phyloP scores from a whole-genome alignment of 2,329 filamentous ascomycete species.

The Rhinocladiella mackenziei region DNA sequence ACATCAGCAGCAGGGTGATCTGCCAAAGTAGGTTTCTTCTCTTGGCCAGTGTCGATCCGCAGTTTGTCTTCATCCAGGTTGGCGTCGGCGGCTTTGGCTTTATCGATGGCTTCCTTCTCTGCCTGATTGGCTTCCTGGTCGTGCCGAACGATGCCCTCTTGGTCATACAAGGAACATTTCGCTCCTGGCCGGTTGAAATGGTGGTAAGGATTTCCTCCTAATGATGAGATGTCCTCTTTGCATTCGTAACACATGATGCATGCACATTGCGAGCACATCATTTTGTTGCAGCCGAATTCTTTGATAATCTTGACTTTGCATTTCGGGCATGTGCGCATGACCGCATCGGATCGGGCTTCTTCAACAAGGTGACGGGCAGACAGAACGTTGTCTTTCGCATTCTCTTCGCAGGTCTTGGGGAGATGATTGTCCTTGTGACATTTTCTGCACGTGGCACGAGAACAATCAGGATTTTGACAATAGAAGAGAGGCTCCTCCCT shows the following conservation, averaged over 20 bases:
- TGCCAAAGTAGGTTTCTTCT: conserved; percentile 1
- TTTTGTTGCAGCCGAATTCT: conserved; percentile 76
- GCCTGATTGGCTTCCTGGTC: conserved; percentile 32
- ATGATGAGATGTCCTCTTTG: conserved; percentile 52
- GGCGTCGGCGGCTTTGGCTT: conserved; percentile 31
- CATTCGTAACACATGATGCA: conserved; percentile 59
- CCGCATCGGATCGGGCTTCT: conserved; percentile 76
- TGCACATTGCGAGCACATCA: conserved; percentile 62
- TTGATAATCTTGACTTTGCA: conserved; percentile 77
- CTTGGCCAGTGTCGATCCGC: conserved; percentile 22
- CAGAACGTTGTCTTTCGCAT: conserved; percentile 56
- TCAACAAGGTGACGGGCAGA: conserved; percentile 66
- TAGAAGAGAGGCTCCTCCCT: conserved; percentile 68
- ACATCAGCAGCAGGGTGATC: conserved; percentile 11
- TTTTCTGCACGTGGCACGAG: conserved; percentile 60
- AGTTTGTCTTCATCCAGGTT: conserved; percentile 25
- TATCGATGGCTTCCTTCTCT: conserved; percentile 32
- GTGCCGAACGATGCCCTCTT: conserved; percentile 34
- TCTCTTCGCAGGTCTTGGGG: conserved; percentile 67
- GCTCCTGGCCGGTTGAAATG: conserved; percentile 54
- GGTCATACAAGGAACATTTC: conserved; percentile 67
- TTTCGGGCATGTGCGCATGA: conserved; percentile 66
- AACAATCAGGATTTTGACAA: conserved; percentile 65
- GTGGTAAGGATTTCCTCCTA: conserved; percentile 52
- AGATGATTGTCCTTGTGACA: conserved; percentile 68